Conservation (phyloP, 805 yeast species). For the Jamesozyma gamospora region DNA sequence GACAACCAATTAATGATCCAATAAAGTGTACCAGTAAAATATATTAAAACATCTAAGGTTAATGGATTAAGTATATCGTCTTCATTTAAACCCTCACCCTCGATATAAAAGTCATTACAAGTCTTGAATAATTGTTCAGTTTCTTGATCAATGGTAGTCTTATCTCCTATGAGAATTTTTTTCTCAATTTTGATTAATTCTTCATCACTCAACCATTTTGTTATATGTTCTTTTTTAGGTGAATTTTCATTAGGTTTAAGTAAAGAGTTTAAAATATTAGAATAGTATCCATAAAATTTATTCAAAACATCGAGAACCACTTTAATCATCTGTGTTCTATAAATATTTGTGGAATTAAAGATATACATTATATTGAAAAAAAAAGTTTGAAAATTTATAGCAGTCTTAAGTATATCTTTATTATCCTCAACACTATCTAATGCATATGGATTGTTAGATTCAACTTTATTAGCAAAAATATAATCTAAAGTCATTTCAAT, state of each 20-base stretch:
- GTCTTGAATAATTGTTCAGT: slow-evolving; percentile 18
- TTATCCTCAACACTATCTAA: slow-evolving; percentile 28
- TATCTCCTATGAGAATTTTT: slow-evolving; percentile 20
- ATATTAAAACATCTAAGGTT: slow-evolving; percentile 41
- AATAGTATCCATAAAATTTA: slow-evolving; percentile 31
- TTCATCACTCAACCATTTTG: slow-evolving; percentile 31
- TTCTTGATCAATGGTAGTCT: slow-evolving; percentile 21
- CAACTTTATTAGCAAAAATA: slow-evolving; percentile 41
- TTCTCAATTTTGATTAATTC: slow-evolving; percentile 27
- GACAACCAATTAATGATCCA: slow-evolving; percentile 60
- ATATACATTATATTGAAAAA: slow-evolving; percentile 21
- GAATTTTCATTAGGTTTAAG: slow-evolving; percentile 16
- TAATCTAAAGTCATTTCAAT: slow-evolving; percentile 46
- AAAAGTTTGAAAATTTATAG: slow-evolving; percentile 21
- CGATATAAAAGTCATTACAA: slow-evolving; percentile 25
- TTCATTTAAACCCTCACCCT: slow-evolving; percentile 27
- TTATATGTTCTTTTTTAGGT: slow-evolving; percentile 18
- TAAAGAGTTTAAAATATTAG: slow-evolving; percentile 24
- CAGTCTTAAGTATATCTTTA: slow-evolving; percentile 24
- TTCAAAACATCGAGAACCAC: slow-evolving; percentile 30
- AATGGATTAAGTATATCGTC: slow-evolving; percentile 47
- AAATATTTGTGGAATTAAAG: slow-evolving; percentile 32
- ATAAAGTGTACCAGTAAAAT: slow-evolving; percentile 43
- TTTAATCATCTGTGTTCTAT: slow-evolving; percentile 44
- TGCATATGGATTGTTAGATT: slow-evolving; percentile 31